Evolutionary conservation across 169 alveolate species (phyloP).

Genomic region (Besnoitia besnoiti): DNA sequence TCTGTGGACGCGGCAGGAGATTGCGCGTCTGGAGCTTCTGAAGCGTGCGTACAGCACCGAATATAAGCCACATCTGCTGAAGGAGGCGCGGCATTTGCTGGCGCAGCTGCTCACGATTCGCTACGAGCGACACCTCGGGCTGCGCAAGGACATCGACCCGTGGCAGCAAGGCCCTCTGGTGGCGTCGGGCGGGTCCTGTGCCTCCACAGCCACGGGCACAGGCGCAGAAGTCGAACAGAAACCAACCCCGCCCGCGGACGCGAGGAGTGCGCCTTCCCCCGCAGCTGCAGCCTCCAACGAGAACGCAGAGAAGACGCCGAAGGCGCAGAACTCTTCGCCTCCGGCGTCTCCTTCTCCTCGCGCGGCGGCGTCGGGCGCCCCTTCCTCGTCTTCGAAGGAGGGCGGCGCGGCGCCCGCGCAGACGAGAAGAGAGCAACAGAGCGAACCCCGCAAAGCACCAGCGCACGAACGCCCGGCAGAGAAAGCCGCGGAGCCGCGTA

Average conservation of each 20-base stretch:
- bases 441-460: no score
- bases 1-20: slow-evolving; percentile 38
- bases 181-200: no score
- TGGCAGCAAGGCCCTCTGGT: slow-evolving; percentile 15
- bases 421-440: no score
- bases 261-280: not conserved
- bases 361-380: not conserved
- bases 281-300: not conserved
- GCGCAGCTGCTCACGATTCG: slow-evolving; percentile 43
- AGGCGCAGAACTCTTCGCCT: not conserved
- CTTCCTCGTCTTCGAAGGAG: not conserved
- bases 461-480: no score
- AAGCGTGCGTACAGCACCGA: slow-evolving; percentile 40
- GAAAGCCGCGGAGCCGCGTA: no score
- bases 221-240: no score
- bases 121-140: slow-evolving; percentile 20
- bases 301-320: not conserved
- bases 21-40: slow-evolving; percentile 35
- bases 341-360: not conserved
- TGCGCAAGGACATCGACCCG: not conserved
- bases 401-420: no score
- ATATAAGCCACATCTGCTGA: slow-evolving; percentile 18
- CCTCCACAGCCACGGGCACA: no score
- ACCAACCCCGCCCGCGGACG: not conserved
- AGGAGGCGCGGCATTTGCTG: slow-evolving; percentile 18